A percentile compares a stretch with the other conserved stretches of the same genome.
Evolutionary conservation across 2,329 filamentous ascomycete genomes (phyloP).

Genomic region (Fusarium concolor): DNA sequence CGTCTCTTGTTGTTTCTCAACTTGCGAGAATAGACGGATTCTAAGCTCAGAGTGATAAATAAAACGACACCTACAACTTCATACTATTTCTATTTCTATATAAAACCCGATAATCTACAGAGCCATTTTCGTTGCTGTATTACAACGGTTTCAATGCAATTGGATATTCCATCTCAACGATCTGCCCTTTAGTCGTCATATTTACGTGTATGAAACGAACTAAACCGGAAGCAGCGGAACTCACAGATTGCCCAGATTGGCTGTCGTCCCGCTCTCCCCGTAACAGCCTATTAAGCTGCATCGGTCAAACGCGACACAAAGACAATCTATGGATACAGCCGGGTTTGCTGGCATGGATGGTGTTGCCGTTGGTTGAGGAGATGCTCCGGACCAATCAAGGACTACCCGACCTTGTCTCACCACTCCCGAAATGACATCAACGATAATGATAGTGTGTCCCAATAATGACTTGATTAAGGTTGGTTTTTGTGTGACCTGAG

Average conservation of each 20-base stretch:
- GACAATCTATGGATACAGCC: not conserved
- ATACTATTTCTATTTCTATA: too few relatives aligned
- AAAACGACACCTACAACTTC: too few relatives aligned
- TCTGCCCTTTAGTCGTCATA: not conserved
- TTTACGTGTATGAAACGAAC: not conserved
- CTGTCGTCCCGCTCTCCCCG: not conserved
- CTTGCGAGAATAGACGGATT: too few relatives aligned
- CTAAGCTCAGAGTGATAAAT: too few relatives aligned
- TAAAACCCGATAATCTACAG: too few relatives aligned
- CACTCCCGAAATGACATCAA: conserved; percentile 26
- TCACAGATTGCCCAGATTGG: not conserved
- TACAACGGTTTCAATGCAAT: too few relatives aligned
- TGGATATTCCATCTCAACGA: too few relatives aligned
- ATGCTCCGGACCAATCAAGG: not conserved
- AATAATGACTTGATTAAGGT: conserved; percentile 6
- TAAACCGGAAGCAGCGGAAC: not conserved
- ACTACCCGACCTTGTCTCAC: not conserved
- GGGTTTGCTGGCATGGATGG: not conserved
- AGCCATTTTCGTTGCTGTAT: too few relatives aligned
- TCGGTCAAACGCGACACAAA: not conserved
- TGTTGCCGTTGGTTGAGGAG: not conserved
- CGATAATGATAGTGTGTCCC: not conserved
- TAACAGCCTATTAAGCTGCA: not conserved
- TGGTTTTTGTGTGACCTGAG: not conserved
- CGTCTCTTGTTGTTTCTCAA: too few relatives aligned